A percentile compares a stretch with the other conserved stretches of the same genome.
These are phyloP conservation scores for Triadica sebifera DNA, from an alignment of 345 rosid species.

Conservation along the genomic window DNA sequence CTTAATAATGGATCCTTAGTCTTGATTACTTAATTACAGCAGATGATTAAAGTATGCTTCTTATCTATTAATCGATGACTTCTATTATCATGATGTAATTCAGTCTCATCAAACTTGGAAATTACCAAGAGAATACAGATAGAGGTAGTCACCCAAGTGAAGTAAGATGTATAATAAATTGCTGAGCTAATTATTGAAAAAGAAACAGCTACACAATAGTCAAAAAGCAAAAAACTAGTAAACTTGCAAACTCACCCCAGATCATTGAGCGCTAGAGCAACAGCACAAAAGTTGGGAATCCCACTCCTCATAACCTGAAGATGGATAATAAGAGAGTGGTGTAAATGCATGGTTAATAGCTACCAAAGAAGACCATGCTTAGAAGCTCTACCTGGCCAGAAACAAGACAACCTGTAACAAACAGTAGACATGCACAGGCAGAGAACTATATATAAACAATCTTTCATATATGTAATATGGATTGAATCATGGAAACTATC, in stretches of 20 bases:
- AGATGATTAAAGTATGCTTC: neutral
- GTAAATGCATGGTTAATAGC: neutral
- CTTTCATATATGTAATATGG: neutral
- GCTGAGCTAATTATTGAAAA: neutral
- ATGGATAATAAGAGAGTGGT: slow-evolving; percentile 8
- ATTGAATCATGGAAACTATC: neutral
- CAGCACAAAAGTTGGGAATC: slow-evolving; percentile 89
- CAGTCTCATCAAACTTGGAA: neutral
- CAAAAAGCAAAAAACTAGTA: neutral
- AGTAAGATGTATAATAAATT: neutral
- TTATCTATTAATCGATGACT: neutral
- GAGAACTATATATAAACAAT: neutral
- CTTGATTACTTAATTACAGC: neutral
- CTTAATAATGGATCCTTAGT: neutral
- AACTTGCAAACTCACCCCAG: slow-evolving; percentile 56
- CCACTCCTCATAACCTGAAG: slow-evolving; percentile 87
- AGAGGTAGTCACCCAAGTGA: neutral
- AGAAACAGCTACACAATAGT: neutral
- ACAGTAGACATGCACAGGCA: neutral
- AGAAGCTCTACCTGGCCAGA: neutral
- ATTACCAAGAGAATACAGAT: neutral
- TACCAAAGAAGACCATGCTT: neutral
- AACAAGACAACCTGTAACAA: slow-evolving; percentile 1
- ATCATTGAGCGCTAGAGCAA: slow-evolving; percentile 78
- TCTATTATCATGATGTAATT: neutral